Evolutionary conservation across 345 rosid species (phyloP).

Genomic region (Brassica juncea): DNA sequence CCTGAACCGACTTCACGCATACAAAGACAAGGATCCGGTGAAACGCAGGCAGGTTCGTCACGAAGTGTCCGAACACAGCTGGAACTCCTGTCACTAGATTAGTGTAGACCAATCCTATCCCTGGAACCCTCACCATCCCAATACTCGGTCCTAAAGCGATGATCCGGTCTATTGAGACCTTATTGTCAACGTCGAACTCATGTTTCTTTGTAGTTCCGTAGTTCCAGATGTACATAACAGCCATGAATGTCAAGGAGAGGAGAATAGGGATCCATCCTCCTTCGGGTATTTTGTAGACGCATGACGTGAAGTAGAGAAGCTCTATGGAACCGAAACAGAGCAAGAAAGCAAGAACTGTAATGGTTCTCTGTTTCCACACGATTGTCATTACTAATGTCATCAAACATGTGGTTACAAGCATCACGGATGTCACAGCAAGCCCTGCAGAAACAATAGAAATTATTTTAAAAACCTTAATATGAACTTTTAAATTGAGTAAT

Average conservation of each 20-base stretch:
- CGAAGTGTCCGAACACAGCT: slow-evolving; percentile 78
- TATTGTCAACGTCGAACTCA: slow-evolving; percentile 73
- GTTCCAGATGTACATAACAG: slow-evolving; percentile 77
- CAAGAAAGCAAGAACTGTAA: slow-evolving; percentile 51
- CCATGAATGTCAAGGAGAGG: slow-evolving; percentile 59
- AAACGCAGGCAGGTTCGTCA: slow-evolving; percentile 79
- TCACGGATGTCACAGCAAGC: slow-evolving; percentile 70
- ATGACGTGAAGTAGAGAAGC: slow-evolving; percentile 69
- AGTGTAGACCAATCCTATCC: slow-evolving; percentile 75
- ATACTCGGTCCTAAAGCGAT: slow-evolving; percentile 73
- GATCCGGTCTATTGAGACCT: slow-evolving; percentile 69
- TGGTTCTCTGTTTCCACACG: slow-evolving; percentile 62
- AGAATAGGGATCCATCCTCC: slow-evolving; percentile 86
- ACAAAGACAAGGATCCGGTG: slow-evolving; percentile 79
- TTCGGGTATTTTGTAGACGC: slow-evolving; percentile 60
- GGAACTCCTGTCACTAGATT: slow-evolving; percentile 77
- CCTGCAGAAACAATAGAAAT: slow-evolving; percentile 47
- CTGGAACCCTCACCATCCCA: slow-evolving; percentile 83
- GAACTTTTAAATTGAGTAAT: neutral
- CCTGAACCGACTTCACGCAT: slow-evolving; percentile 80
- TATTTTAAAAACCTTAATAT: no score
- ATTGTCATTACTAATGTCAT: slow-evolving; percentile 64
- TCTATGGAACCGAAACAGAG: slow-evolving; percentile 65
- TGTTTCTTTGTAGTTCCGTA: slow-evolving; percentile 80
- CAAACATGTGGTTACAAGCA: slow-evolving; percentile 83